Evolutionary conservation across 257 asterid species (phyloP).

Genomic region (Hygrophila difformis): DNA sequence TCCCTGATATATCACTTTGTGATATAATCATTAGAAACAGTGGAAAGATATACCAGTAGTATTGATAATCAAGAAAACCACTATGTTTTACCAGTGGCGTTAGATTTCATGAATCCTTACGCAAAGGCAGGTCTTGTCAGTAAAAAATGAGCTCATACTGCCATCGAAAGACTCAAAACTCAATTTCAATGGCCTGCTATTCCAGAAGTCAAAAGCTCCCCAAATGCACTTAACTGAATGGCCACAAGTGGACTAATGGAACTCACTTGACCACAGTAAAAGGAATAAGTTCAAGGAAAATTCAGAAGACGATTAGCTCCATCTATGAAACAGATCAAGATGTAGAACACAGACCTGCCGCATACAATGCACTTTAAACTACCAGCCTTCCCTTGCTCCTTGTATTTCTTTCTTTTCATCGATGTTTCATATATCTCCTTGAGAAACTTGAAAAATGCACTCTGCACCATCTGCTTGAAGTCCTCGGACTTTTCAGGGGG

Average conservation of each 20-base stretch:
- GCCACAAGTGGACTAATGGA: conserved; percentile 5
- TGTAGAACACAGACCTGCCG: conserved; percentile 64
- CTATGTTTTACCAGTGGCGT: conserved; percentile 5
- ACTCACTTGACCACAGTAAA: conserved; percentile 17
- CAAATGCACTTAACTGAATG: conserved; percentile 14
- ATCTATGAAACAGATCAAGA: conserved; percentile 27
- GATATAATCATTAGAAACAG: conserved; percentile 2
- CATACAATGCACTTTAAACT: conserved; percentile 61
- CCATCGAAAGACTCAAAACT: conserved; percentile 9
- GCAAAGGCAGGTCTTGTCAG: too few relatives aligned
- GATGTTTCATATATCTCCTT: conserved; percentile 52
- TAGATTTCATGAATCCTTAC: conserved; percentile 2
- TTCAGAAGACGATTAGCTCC: conserved; percentile 23
- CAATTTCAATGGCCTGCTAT: conserved; percentile 4
- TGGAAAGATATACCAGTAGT: not conserved
- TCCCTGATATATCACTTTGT: conserved; percentile 2
- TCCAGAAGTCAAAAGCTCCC: conserved; percentile 10
- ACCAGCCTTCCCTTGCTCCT: conserved; percentile 43
- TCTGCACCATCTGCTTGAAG: conserved; percentile 58
- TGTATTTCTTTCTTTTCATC: conserved; percentile 36
- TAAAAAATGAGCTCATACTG: too few relatives aligned
- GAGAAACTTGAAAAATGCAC: conserved; percentile 52
- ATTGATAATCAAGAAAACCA: conserved; percentile 7
- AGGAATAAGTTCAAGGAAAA: conserved; percentile 21
- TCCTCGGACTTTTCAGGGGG: conserved; percentile 63